Base-by-base conservation (phyloP, 495 filamentous ascomycete species). In the Tuber brumale region DNA sequence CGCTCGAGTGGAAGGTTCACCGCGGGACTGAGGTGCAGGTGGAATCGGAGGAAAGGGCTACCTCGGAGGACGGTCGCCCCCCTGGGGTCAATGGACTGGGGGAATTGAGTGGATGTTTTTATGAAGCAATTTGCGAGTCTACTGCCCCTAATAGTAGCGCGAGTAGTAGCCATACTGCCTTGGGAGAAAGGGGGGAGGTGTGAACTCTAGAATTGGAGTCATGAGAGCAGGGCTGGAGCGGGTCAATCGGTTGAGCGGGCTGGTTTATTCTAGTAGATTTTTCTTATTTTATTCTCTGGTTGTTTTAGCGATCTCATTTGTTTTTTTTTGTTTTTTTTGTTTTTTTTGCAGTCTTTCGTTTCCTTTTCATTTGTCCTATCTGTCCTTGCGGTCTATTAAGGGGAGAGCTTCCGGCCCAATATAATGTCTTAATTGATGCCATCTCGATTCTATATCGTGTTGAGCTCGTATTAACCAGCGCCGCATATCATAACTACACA, bases 371-470 rank as follows among this genome's bases (percentile, higher is more conserved):
- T 18, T 66, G 57, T 31, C 23, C 27, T 31, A 18, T 66, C 31
- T 66, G 31, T 1, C 10, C 31, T 10, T 6, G 12, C 57, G 12
- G 27, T 31, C 57, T 31, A 10, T 66, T 31, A 31, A 57, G 21
- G 48, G 48, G 23, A 51, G 21, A 51, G 10, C 6, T n/a, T 61
- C n/a, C 10, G n/a, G 27, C 10, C n/a, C 57, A 66, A 66, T 66
- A 31, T 31, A 66, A 66, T 57, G 48, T 31, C 57, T 66, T 66
- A 66, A 66, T 66, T 66, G n/a, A 66, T 31, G n/a, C 57, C 57
- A 18, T 16, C 27, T 18, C 12, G 27, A 66, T 66, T 31, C 14
- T 31, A 2, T 31, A 66, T 66, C n/a, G 57, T 1, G 57, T n/a
- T 31, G 14, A n/a, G 27, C 57, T 31, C 10, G 2, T 10, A 18